Evolutionary conservation across 148 eudicot genomes (phyloP), one percentile per base, ranked within the genome.

Genomic region (Cornus suecica): DNA sequence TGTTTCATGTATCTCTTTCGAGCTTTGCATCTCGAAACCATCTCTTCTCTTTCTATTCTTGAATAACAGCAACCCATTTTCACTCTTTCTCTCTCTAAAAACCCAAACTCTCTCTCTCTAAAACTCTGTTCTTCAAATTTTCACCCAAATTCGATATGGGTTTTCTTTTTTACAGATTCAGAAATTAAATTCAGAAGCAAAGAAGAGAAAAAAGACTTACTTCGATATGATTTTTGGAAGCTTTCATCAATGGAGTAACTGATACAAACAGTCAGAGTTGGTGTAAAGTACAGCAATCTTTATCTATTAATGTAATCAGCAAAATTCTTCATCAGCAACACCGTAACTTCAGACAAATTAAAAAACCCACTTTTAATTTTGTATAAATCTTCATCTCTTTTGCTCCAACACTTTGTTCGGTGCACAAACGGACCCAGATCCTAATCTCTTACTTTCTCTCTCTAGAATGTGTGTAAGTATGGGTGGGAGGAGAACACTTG

Each of bases 41-140:
- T 87, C 65, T 91, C 99, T 82, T 92, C 93, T 56, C 88, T 84
- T 58, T 92, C 95, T 58, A 91, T 63, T 66, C 83, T 89, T 29
- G 99, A 92, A 25, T 82, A 84, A 71, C 94, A 92, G 65, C 97
- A 82, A 61, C 99, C 99, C 99, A 92, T 92, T 73, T 80, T 80
- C 34, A 65, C 63, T 10, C 4, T 2, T 11, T 69, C n/a, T 72
- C 34, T 65, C 51, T 15, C 48, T 32, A 78, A 18, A 30, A 30
- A 56, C 29, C 22, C 15, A 64, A 31, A 58, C 13, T 23, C 2
- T 8, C 42, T 66, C 66, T 37, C 52, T 74, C 67, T 74, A 64
- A 14, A 37, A 58, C 52, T 27, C 61, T 58, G 6, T 69, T 5
- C 6, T 14, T n/a, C 72, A 70, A 26, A 28, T 52, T 70, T 52